Percentiles rank a stretch among this genome's conserved stretches.
Conservation (phyloP, 805 yeast genomes). For the Suhomyces vadensis region DNA sequence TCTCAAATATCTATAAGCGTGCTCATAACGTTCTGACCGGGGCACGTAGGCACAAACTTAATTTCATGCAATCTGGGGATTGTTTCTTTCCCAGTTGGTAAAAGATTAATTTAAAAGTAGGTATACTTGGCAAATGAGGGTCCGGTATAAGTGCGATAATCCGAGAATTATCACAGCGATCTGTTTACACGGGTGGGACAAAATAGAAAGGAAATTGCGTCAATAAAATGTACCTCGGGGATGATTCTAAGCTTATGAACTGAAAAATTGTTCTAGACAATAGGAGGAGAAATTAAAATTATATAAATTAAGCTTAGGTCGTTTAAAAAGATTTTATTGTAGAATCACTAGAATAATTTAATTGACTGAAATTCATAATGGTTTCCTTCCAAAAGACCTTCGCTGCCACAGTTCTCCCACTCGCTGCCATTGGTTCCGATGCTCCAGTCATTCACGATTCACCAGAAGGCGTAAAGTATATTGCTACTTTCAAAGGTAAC, state of each 20-base stretch:
- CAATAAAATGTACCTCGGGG: too few relatives aligned
- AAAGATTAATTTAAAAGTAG: not conserved
- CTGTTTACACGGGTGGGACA: not conserved
- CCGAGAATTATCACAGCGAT: not conserved
- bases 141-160: not conserved
- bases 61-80: not conserved
- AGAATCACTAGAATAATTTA: not conserved
- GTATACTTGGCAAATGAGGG: not conserved
- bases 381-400: conserved; percentile 10
- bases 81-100: too few relatives aligned
- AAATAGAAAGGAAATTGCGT: too few relatives aligned
- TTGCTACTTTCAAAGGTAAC: conserved; percentile 28
- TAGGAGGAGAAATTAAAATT: not conserved
- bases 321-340: not conserved
- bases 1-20: not conserved
- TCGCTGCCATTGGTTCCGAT: conserved; percentile 21
- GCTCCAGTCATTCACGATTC: conserved; percentile 32
- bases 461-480: conserved; percentile 25
- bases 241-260: too few relatives aligned
- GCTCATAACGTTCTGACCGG: not conserved
- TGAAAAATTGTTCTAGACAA: not conserved
- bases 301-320: too few relatives aligned
- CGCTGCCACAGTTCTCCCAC: conserved; percentile 12
- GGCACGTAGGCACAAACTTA: not conserved
- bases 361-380: conserved; percentile 8